Evolutionary conservation across 2,329 filamentous ascomycete species (phyloP), one percentile per base, ranked within the genome.

Genomic region (Acrocalymma vagum): DNA sequence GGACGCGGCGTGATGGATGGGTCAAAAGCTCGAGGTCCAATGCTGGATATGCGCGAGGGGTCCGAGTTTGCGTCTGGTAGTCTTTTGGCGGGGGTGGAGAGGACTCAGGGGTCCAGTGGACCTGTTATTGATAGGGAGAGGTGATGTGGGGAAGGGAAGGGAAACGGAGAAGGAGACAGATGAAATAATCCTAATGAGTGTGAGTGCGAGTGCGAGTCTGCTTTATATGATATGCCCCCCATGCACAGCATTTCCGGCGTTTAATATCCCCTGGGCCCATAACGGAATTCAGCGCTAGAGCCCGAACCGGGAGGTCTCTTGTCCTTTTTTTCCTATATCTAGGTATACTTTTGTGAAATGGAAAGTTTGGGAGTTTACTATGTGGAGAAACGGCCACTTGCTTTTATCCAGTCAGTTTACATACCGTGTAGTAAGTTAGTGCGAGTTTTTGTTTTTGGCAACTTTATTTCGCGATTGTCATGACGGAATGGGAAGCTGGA

Each of bases 1-100:
- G 74, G 74, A 3, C 64, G 71, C 36, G 75, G 74, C 2, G 72
- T 76, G 11, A 72, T 73, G 61, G 72, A 74, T 51, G 74, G 72
- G 9, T 68, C 65, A 13, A 70, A 67, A 37, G 74, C 73, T 13
- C 67, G 58, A 34, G 72, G 72, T 3, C 75, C 75, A 1, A 67
- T 78, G 69, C 45, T 78, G 7, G 69, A 77, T 48, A 50, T 75
- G 14, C 63, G 62, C 15, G 71, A 71, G 20, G 63, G 68, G 33
- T 67, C 67, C 25, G 56, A 65, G 47, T 79, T 78, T 51, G 72
- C 68, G 8, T 59, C 70, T 22, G 76, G 71, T 16, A 81, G 77
- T 52, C 66, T 81, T 37, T 69, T 79, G 10, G 73, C 77, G 32
- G 65, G 69, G 40, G 67, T 73, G 13, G 58, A 60, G 42, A 49